Base-by-base conservation (phyloP, 352 stramenopile genomes). In the Globisporangium parvum region DNA sequence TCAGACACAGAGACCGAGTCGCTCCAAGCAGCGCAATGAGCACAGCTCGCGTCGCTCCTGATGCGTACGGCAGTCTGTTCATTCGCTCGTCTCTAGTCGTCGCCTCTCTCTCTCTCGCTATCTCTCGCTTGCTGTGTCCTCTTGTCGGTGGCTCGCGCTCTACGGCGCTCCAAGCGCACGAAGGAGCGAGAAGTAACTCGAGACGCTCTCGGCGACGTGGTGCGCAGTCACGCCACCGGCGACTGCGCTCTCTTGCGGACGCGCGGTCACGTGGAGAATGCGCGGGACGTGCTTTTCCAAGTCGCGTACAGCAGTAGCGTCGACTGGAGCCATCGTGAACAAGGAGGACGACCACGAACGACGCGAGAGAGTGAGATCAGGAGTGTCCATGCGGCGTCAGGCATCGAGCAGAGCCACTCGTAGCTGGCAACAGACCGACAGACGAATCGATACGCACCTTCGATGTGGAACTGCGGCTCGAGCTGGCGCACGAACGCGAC, bases 401-500 rank as follows among this genome's bases (percentile, higher is more conserved):
- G 2, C 51, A 11, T 18, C 35, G 6, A 10, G 31, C 23, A 28
- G 1, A 17, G n/a, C n/a, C n/a, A n/a, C n/a, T n/a, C 46, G n/a
- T 17, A 48, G 5, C 33, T 33, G 31, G n/a, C 40, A 10, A 26
- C 17, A 45, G 2, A 51, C 44, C 11, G 8, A 12, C 39, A 2
- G 26, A 31, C 26, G 3, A 6, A 31, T 31, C 31, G 31, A 20
- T 21, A 31, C 37, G 41, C 63, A 94, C 85, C 80, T 85, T 94
- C 85, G 9, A 93, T 66, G 53, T 90, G 82, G 44, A 93, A 60
- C 31, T 90, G 78, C 45, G 85, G 85, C 65, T 94, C 85, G 54
- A 94, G 73, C 67, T 94, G 85, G n/a, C 85, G 82, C 59, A 94
- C 82, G 48, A 94, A 90, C 18, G 85, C 85, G 56, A 92, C 77